A percentile compares a stretch with the other conserved stretches of the same genome.
Evolutionary conservation across 805 yeast genomes (phyloP).

Genomic region (Blastobotrys terrestris): DNA sequence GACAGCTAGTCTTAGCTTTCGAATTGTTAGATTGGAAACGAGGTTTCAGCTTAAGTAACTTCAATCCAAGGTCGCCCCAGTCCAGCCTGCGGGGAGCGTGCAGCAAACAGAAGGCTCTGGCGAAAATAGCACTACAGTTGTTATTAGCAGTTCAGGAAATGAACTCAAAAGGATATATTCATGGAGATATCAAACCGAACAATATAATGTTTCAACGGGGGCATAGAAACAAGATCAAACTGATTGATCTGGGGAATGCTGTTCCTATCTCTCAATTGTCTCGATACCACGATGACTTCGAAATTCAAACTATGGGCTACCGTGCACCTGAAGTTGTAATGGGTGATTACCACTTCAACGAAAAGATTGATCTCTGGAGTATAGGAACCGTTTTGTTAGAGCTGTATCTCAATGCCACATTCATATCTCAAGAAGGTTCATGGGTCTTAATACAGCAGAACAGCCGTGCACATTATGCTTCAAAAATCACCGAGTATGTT

Average conservation of each 20-base stretch:
- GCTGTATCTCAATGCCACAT: conserved; percentile 11
- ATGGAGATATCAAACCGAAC: conserved; percentile 24
- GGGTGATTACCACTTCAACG: conserved; percentile 20
- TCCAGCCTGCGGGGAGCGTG: neutral
- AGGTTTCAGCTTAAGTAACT: neutral
- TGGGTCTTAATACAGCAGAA: conserved; percentile 2
- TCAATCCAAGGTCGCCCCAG: neutral
- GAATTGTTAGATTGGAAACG: conserved; percentile 9
- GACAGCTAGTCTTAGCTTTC: conserved; percentile 4
- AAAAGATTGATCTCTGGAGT: conserved; percentile 24
- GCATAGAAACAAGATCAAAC: conserved; percentile 12
- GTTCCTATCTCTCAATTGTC: conserved; percentile 5
- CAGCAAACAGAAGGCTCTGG: conserved; percentile 8
- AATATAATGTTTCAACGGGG: conserved; percentile 12
- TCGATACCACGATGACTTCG: conserved; percentile 19
- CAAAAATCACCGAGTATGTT: neutral
- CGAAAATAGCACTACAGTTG: conserved; percentile 20
- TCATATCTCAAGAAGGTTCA: conserved; percentile 1
- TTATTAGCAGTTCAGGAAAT: conserved; percentile 18
- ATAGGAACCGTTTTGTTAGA: conserved; percentile 22
- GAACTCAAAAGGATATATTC: conserved; percentile 18
- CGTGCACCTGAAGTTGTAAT: conserved; percentile 24
- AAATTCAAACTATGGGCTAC: conserved; percentile 20
- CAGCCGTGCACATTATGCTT: neutral
- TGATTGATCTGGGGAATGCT: conserved; percentile 24